phyloP scores from a whole-genome alignment of 2,329 filamentous ascomycete species.

The Biscogniauxia mediterranea region DNA sequence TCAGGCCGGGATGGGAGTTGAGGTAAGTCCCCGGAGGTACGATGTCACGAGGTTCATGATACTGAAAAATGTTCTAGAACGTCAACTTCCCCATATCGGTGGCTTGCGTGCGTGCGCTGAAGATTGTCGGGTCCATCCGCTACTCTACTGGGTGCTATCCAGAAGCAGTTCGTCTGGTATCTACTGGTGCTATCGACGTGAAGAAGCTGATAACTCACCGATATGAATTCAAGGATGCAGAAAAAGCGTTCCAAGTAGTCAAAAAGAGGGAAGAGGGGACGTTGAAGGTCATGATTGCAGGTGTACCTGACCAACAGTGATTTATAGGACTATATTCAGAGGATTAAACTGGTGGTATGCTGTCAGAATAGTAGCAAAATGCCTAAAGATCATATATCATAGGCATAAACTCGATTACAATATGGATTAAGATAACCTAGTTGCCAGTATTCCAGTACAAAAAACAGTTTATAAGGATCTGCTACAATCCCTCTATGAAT shows the following conservation, averaged over 20 bases:
- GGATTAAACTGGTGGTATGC: neutral
- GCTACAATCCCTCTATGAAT: too few relatives aligned
- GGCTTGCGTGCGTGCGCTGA: slow-evolving; percentile 46
- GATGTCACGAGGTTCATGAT: neutral
- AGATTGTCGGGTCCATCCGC: slow-evolving; percentile 49
- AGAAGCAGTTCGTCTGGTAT: slow-evolving; percentile 47
- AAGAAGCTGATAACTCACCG: slow-evolving; percentile 37
- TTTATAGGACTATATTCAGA: neutral
- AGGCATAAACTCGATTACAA: too few relatives aligned
- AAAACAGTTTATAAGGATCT: too few relatives aligned
- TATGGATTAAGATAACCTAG: too few relatives aligned
- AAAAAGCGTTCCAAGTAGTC: slow-evolving; percentile 20
- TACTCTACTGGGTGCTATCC: slow-evolving; percentile 51
- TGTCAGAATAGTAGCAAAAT: too few relatives aligned
- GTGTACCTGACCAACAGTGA: slow-evolving; percentile 10
- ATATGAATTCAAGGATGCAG: slow-evolving; percentile 30
- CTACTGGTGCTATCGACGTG: slow-evolving; percentile 43
- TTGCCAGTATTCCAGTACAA: too few relatives aligned
- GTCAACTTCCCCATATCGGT: slow-evolving; percentile 51
- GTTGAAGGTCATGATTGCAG: slow-evolving; percentile 24
- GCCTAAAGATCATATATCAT: too few relatives aligned
- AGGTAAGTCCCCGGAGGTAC: slow-evolving; percentile 24
- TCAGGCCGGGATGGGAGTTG: slow-evolving; percentile 51
- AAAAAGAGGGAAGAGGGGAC: slow-evolving; percentile 19
- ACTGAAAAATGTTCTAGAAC: slow-evolving; percentile 31